Evolutionary conservation across 2,329 filamentous ascomycete genomes (phyloP).

Genomic region (Scytalidium sp.): DNA sequence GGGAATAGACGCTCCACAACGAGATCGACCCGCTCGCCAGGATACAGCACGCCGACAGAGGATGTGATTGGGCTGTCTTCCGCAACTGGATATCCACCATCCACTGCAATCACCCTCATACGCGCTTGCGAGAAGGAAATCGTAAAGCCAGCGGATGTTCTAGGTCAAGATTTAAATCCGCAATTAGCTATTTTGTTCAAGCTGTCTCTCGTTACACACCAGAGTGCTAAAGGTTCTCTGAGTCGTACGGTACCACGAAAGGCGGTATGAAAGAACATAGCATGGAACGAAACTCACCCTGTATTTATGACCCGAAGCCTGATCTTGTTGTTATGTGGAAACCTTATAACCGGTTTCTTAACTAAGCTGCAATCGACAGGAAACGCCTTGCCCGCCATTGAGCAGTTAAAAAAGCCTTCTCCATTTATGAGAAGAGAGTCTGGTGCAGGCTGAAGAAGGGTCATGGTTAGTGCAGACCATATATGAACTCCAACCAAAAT

Average conservation of each 20-base stretch:
- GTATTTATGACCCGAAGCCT: constrained; percentile 40
- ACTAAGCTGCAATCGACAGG: constrained; percentile 38
- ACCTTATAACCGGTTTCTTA: constrained; percentile 20
- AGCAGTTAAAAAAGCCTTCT: constrained; percentile 40
- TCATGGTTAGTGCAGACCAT: too few relatives aligned
- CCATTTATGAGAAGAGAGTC: constrained; percentile 46
- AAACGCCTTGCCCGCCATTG: constrained; percentile 38
- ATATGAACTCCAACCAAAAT: neutral
- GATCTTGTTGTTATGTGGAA: constrained; percentile 19
- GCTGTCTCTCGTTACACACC: too few relatives aligned
- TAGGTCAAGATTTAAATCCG: constrained; percentile 16
- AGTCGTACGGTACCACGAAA: too few relatives aligned
- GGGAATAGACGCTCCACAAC: constrained; percentile 16
- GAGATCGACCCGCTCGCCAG: constrained; percentile 42
- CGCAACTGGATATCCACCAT: constrained; percentile 34
- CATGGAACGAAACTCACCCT: constrained; percentile 24
- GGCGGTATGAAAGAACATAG: too few relatives aligned
- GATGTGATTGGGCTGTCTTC: constrained; percentile 16
- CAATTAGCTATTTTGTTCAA: too few relatives aligned
- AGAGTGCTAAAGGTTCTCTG: too few relatives aligned
- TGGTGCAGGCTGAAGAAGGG: constrained; percentile 36
- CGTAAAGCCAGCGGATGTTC: constrained; percentile 37
- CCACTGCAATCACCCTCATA: constrained; percentile 36
- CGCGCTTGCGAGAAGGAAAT: constrained; percentile 28
- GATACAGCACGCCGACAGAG: constrained; percentile 28